These are phyloP conservation scores for Phytophthora agathidicida DNA, from an alignment of 352 stramenopile species.

Conservation along the genomic window DNA sequence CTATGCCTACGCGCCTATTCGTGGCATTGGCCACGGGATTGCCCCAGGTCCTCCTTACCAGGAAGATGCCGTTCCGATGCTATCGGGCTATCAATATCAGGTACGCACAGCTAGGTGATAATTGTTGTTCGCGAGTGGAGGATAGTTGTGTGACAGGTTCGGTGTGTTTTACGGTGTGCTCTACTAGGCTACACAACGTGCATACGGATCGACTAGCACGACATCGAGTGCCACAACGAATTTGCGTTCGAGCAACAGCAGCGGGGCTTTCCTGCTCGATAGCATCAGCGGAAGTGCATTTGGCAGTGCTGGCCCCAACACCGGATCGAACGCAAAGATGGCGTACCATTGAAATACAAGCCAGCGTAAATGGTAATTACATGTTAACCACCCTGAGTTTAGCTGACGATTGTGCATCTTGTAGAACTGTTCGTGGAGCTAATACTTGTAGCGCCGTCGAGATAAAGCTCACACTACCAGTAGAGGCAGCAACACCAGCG, in stretches of 20 bases:
- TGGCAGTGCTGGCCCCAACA: slow-evolving; percentile 35
- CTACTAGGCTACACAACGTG: slow-evolving; percentile 51
- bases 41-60: slow-evolving; percentile 38
- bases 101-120: slow-evolving; percentile 18
- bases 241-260: slow-evolving; percentile 52
- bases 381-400: too few relatives aligned
- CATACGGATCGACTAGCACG: slow-evolving; percentile 40
- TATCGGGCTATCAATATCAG: slow-evolving; percentile 75
- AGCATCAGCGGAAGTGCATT: slow-evolving; percentile 50
- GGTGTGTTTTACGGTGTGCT: neutral
- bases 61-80: slow-evolving; percentile 56
- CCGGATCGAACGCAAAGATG: slow-evolving; percentile 20
- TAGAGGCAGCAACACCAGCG: slow-evolving; percentile 1
- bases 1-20: slow-evolving; percentile 42
- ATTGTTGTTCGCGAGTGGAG: neutral
- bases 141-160: neutral
- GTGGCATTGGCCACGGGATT: slow-evolving; percentile 40
- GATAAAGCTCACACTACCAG: too few relatives aligned
- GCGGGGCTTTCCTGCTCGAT: slow-evolving; percentile 50
- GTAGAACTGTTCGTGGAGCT: too few relatives aligned
- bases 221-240: slow-evolving; percentile 33
- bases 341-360: slow-evolving; percentile 28
- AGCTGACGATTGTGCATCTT: too few relatives aligned
- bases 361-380: slow-evolving; percentile 4
- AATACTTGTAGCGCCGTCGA: too few relatives aligned